Percentiles rank a stretch among this genome's conserved stretches.
Conservation (phyloP, 257 asterid species). For the Ballota nigra region DNA sequence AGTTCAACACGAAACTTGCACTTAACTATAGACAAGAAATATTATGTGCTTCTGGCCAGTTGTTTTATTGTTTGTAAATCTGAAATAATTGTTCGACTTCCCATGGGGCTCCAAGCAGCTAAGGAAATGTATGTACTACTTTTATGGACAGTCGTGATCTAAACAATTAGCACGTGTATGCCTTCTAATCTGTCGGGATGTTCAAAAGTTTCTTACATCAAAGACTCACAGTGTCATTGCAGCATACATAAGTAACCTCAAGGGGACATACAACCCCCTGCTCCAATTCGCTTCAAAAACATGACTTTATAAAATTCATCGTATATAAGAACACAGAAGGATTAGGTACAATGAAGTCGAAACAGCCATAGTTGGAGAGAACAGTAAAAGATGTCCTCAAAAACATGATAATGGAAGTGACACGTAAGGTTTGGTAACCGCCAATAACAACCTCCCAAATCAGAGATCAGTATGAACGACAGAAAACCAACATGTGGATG, state of each 20-base stretch:
- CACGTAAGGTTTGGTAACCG: not conserved
- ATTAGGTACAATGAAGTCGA: not conserved
- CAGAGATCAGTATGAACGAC: not conserved
- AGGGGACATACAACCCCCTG: not conserved
- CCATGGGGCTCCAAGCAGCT: not conserved
- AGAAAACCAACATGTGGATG: not conserved
- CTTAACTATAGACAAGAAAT: not conserved
- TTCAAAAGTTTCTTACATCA: conserved; percentile 4
- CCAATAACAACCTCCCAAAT: not conserved
- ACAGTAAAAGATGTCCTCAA: not conserved
- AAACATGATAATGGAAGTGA: not conserved
- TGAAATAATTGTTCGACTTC: not conserved
- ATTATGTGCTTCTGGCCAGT: not conserved
- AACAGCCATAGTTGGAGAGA: not conserved
- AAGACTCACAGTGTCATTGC: not conserved
- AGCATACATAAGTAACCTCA: not conserved
- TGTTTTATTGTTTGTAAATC: not conserved
- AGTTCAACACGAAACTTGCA: not conserved
- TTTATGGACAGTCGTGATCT: not conserved
- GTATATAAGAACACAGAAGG: not conserved
- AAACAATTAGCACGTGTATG: not conserved
- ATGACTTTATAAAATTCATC: not conserved
- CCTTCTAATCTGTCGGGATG: not conserved
- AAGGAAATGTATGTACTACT: not conserved
- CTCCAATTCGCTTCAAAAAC: not conserved